Evolutionary conservation across 768 basidiomycete species (phyloP).

Genomic region (Gymnopilus junonius): DNA sequence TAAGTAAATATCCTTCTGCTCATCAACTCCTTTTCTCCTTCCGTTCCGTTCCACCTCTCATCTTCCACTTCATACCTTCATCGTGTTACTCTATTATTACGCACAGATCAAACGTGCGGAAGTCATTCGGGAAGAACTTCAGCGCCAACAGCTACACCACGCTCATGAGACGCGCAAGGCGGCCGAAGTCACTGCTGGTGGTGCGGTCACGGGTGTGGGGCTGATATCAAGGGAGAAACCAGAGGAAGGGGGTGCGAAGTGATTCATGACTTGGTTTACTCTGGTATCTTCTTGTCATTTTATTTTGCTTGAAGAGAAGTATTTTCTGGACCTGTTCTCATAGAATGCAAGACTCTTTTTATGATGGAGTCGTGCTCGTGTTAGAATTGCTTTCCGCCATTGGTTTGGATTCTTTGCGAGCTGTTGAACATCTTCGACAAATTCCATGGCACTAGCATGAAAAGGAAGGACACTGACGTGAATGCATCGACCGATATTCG

Average conservation of each 20-base stretch:
- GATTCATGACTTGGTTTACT: neutral
- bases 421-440: too few species aligned
- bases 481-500: too few species aligned
- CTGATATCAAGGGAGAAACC: constrained; percentile 57
- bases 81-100: neutral
- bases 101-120: constrained; percentile 55
- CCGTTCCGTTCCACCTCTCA: neutral
- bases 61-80: neutral
- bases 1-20: neutral
- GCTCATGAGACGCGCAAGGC: constrained; percentile 69
- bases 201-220: constrained; percentile 76
- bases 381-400: too few species aligned
- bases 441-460: too few species aligned
- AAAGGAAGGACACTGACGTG: too few species aligned
- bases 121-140: constrained; percentile 71
- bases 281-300: neutral
- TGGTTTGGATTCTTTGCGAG: too few species aligned
- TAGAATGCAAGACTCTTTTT: too few species aligned
- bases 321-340: too few species aligned
- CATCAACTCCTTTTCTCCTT: neutral
- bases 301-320: too few species aligned
- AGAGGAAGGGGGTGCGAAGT: constrained; percentile 19
- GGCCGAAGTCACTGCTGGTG: constrained; percentile 67
- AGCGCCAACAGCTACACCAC: constrained; percentile 65
- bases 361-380: too few species aligned